Percentiles rank a stretch among this genome's conserved stretches.
phyloP scores from a whole-genome alignment of 257 asterid species.

The Buddleja alternifolia region DNA sequence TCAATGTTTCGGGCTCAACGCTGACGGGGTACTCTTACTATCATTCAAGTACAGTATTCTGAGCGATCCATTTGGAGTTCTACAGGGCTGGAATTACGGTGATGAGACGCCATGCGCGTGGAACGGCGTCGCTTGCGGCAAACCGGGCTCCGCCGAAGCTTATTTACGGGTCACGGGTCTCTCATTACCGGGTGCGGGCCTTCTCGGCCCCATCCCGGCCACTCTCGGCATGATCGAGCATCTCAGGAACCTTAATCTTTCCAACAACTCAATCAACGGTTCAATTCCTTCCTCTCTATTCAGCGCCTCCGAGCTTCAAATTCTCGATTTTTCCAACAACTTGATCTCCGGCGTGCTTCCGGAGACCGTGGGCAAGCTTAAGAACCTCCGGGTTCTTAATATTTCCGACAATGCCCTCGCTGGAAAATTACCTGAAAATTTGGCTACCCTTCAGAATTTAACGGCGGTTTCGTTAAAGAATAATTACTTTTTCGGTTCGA shows the following conservation, averaged over 20 bases:
- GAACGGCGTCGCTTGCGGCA: slow-evolving; percentile 81
- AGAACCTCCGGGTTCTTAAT: slow-evolving; percentile 55
- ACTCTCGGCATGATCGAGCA: slow-evolving; percentile 68
- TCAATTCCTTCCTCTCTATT: slow-evolving; percentile 74
- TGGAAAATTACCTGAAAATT: slow-evolving; percentile 65
- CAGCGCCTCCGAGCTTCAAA: slow-evolving; percentile 54
- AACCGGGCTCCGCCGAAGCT: slow-evolving; percentile 53
- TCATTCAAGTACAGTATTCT: slow-evolving; percentile 63
- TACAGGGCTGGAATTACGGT: slow-evolving; percentile 55
- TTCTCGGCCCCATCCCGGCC: slow-evolving; percentile 67
- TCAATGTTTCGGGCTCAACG: slow-evolving; percentile 54
- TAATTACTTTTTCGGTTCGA: slow-evolving; percentile 66
- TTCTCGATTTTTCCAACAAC: slow-evolving; percentile 74
- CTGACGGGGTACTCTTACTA: slow-evolving; percentile 72
- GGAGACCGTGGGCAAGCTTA: slow-evolving; percentile 51
- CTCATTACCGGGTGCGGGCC: slow-evolving; percentile 60
- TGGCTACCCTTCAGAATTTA: slow-evolving; percentile 48
- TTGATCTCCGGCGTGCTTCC: slow-evolving; percentile 75
- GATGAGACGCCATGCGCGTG: slow-evolving; percentile 81
- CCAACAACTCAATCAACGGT: slow-evolving; percentile 83
- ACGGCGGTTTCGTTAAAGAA: slow-evolving; percentile 58
- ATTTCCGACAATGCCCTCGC: slow-evolving; percentile 76
- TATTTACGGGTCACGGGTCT: slow-evolving; percentile 66
- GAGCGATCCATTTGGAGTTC: slow-evolving; percentile 61
- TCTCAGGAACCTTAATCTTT: slow-evolving; percentile 60